Evolutionary conservation across 352 stramenopile species (phyloP), one percentile per base, ranked within the genome.

Genomic region (Thalassiosira allenii): DNA sequence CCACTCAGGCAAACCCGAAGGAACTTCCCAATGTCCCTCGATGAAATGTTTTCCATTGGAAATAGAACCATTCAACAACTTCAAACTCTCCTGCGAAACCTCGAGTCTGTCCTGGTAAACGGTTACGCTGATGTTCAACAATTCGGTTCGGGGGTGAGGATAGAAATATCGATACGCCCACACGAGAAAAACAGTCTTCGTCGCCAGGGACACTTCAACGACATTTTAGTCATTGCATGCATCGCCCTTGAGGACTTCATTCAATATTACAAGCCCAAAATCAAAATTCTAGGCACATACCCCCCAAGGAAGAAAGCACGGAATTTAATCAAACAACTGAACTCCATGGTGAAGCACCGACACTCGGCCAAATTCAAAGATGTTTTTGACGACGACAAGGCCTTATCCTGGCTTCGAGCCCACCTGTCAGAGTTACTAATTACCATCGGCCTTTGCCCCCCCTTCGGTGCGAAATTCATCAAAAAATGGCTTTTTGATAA

Each of bases 151-250:
- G 9, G 23, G 3, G 29, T 43, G 8, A 12, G 62, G 5, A 61
- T 71, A 34, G 62, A 71, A 61, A 30, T 71, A 6, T 71, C 62
- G 11, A 71, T 71, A 40, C 43, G 62, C 34, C 62, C 62, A 51
- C 62, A 43, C 25, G 4, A 22, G 2, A 61, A 43, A 23, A 49
- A 71, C 33, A 3, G 9, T 17, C 22, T 71, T 14, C 33, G 62
- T 20, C 22, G 33, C 14, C n/a, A 49, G 34, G 62, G 62, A 44
- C 62, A 71, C 29, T 61, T 61, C 27, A 71, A 71, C 51, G 62
- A 71, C 52, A 37, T 69, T 30, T 44, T 69, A n/a, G 20, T 52
- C 53, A 17, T 22, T 44, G 57, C 53, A 25, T 29, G 5, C 11
- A 14, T 67, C 11, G 12, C 57, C 11, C 11, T 52, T 11, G 6